A percentile compares a stretch with the other conserved stretches of the same genome.
Evolutionary conservation across 108 stramenopile species (phyloP).

Genomic region (Hondaea fermentalgiana): DNA sequence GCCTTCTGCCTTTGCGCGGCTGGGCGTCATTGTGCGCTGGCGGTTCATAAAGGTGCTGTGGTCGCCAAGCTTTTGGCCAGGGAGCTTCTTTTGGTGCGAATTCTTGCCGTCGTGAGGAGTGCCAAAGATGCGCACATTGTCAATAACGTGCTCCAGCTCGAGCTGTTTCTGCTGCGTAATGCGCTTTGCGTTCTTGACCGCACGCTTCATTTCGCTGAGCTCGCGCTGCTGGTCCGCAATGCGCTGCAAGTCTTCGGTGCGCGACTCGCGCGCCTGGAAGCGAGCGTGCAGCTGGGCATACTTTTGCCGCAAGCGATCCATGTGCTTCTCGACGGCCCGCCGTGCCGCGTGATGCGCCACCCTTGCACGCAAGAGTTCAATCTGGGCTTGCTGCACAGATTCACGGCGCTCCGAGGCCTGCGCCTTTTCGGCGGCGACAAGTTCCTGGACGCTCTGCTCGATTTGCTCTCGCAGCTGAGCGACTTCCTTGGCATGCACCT

Average conservation of each 20-base stretch:
- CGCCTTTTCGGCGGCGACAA: neutral
- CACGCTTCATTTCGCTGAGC: neutral
- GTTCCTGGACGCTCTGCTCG: neutral
- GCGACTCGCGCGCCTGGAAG: constrained; percentile 14
- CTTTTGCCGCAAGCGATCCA: neutral
- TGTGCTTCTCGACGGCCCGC: neutral
- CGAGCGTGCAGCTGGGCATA: neutral
- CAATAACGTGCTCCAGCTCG: neutral
- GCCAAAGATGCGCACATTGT: constrained; percentile 8
- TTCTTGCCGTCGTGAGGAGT: neutral
- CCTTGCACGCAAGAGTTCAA: neutral
- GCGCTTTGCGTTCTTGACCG: neutral
- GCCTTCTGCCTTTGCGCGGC: neutral
- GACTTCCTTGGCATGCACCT: neutral
- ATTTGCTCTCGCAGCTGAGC: neutral
- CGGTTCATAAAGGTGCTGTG: neutral
- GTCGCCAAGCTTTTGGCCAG: constrained; percentile 7
- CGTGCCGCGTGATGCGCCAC: neutral
- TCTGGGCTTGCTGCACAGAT: neutral
- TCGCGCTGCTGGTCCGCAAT: neutral
- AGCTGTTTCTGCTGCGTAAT: neutral
- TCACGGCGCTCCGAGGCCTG: neutral
- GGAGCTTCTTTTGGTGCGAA: neutral
- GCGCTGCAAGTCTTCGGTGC: neutral
- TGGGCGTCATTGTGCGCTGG: neutral